Base-by-base conservation (phyloP, 2,329 filamentous ascomycete genomes). In the Scortechinia acanthostroma region DNA sequence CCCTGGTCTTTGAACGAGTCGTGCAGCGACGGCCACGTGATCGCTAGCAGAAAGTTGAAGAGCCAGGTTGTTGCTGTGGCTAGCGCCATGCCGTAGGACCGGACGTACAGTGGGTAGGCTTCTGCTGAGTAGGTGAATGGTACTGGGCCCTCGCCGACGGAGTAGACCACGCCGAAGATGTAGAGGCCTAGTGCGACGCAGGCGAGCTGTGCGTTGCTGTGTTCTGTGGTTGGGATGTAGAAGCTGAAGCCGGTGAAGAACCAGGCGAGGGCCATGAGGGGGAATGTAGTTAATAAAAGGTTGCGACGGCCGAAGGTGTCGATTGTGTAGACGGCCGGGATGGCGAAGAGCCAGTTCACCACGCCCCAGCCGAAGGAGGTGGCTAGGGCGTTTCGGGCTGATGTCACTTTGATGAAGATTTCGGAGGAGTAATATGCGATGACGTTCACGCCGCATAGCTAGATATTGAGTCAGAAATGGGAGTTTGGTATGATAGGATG, bases 91-190 rank as follows among this genome's bases (percentile, higher is more conserved):
- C 77, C 78, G 43, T 80, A 66, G 2, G 76, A 69, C 15, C 80
- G 74, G 33, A 83, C 73, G 49, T 82, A 80, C 2, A 83, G 63
- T 3, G 80, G 80, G 53, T 83, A 84, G 1, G 77, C 80, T 57
- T 85, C 80, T 17, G 80, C 80, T 0, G 77, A 81, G 56, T 84
- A 85, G 0, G 77, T 83, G 53, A 83, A 84, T 0, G 80, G 79
- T 0, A 83, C 79, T 4, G 68, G 68, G 0, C 80, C 80, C 55
- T 80, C 79, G 28, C 80, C 80, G 1, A 78, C 77, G 1, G 69
- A 73, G 58, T 76, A 76, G 13, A 74, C 69, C 14, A 71, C 58
- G 43, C 61, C 69, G 47, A 69, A 76, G 15, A 74, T 57, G 50
- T 74, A 74, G 37, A 72, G 68, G n/a, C 68, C 71, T 10, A 69